phyloP scores from a whole-genome alignment of 805 yeast genomes.

The Limtongia smithiae region DNA sequence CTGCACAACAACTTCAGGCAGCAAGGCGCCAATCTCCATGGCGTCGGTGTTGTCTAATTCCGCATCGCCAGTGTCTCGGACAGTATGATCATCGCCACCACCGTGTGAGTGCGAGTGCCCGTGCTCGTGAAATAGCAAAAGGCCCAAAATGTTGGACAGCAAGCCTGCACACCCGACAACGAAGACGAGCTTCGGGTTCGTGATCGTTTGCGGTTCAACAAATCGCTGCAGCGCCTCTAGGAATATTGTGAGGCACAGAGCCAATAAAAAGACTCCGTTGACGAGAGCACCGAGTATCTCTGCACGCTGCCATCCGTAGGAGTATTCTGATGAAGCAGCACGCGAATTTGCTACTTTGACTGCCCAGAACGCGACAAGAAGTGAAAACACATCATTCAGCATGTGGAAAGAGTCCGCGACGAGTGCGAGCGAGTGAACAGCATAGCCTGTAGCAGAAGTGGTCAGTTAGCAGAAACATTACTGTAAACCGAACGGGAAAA shows the following conservation, averaged over 20 bases:
- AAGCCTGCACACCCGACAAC: constrained; percentile 82
- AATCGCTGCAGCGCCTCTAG: constrained; percentile 92
- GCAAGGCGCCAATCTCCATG: constrained; percentile 23
- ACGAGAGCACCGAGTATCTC: constrained; percentile 93
- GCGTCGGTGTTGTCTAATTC: constrained; percentile 14
- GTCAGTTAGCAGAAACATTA: no score
- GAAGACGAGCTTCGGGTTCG: constrained; percentile 78
- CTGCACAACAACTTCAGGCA: constrained; percentile 24
- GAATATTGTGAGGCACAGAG: constrained; percentile 85
- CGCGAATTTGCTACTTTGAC: constrained; percentile 80
- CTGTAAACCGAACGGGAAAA: no score
- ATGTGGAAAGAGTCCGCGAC: constrained; percentile 97
- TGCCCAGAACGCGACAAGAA: constrained; percentile 93
- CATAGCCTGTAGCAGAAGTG: constrained; percentile 48
- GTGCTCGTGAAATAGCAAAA: constrained; percentile 84
- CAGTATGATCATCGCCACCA: constrained; percentile 38
- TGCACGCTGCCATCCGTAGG: constrained; percentile 98
- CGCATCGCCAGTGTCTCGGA: constrained; percentile 40
- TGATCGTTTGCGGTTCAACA: constrained; percentile 70
- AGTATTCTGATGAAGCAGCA: constrained; percentile 81
- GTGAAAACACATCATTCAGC: constrained; percentile 89
- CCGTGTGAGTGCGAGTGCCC: constrained; percentile 56
- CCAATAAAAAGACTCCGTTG: constrained; percentile 88
- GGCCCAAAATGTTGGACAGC: constrained; percentile 75
- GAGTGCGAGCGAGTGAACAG: constrained; percentile 89